Evolutionary conservation across 768 basidiomycete species (phyloP).

Genomic region (Hygrocybe coccinea): DNA sequence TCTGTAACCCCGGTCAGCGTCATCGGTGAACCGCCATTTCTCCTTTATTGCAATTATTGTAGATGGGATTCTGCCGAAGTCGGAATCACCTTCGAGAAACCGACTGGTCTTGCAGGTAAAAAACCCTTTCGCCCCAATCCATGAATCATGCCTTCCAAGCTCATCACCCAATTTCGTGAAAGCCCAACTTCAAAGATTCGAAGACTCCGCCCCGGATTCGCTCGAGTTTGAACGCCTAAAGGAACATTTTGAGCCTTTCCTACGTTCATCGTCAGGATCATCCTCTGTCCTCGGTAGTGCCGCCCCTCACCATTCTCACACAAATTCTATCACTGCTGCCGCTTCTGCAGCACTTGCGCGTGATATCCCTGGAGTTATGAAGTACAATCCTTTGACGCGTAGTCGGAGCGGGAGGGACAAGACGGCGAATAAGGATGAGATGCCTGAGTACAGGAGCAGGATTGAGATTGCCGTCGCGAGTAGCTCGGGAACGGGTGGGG

Average conservation of each 20-base stretch:
- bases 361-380: conserved; percentile 78
- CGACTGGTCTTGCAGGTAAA: conserved; percentile 89
- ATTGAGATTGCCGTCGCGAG: conserved; percentile 58
- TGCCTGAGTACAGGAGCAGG: conserved; percentile 70
- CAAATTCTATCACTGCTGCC: conserved; percentile 81
- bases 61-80: conserved; percentile 93
- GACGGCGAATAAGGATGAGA: conserved; percentile 68
- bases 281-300: conserved; percentile 46
- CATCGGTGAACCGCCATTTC: conserved; percentile 83
- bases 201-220: conserved; percentile 79
- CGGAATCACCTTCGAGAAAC: conserved; percentile 92
- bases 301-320: conserved; percentile 66
- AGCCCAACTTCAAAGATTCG: conserved; percentile 89
- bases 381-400: conserved; percentile 62
- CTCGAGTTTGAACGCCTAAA: conserved; percentile 92
- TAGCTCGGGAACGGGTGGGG: conserved; percentile 51
- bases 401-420: conserved; percentile 54
- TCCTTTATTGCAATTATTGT: conserved; percentile 87
- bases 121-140: conserved; percentile 12
- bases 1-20: conserved; percentile 46
- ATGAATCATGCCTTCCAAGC: no score
- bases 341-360: conserved; percentile 85
- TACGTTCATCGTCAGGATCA: conserved; percentile 76
- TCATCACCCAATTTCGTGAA: background rate
- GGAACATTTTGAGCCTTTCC: conserved; percentile 94